These are phyloP conservation scores for Forsythia suspensa DNA, from an alignment of 257 asterid species.

Conservation along the genomic window DNA sequence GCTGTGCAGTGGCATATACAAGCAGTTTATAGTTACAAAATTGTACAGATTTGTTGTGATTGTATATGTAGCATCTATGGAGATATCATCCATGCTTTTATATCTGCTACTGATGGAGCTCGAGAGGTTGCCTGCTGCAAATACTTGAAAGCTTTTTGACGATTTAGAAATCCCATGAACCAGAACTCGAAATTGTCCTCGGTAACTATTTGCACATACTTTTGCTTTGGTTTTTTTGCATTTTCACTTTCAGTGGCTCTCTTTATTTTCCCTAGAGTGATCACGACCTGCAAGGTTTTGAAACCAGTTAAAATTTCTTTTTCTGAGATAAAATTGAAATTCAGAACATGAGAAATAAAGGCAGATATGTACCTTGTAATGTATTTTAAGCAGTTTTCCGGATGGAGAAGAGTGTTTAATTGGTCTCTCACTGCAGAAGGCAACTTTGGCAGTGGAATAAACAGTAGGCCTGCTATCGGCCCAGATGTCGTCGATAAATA, in stretches of 20 bases:
- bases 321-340: background rate
- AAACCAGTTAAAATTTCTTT: background rate
- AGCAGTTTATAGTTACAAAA: background rate
- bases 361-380: slow-evolving; percentile 35
- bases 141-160: slow-evolving; percentile 32
- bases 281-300: background rate
- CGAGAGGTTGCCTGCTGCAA: slow-evolving; percentile 35
- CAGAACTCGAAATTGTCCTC: slow-evolving; percentile 50
- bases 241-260: slow-evolving; percentile 30
- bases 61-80: background rate
- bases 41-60: slow-evolving; percentile 6
- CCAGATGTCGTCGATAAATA: slow-evolving; percentile 28
- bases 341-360: background rate
- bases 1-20: background rate
- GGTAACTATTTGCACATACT: slow-evolving; percentile 24
- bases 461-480: slow-evolving; percentile 27
- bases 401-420: slow-evolving; percentile 21
- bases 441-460: slow-evolving; percentile 25
- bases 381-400: slow-evolving; percentile 18
- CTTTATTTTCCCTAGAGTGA: slow-evolving; percentile 21
- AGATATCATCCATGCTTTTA: background rate
- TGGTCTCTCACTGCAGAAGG: slow-evolving; percentile 29
- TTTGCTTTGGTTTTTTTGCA: slow-evolving; percentile 31
- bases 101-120: slow-evolving; percentile 16
- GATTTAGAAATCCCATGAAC: slow-evolving; percentile 63